phyloP scores from a whole-genome alignment of 345 rosid genomes.

The Mangifera indica region DNA sequence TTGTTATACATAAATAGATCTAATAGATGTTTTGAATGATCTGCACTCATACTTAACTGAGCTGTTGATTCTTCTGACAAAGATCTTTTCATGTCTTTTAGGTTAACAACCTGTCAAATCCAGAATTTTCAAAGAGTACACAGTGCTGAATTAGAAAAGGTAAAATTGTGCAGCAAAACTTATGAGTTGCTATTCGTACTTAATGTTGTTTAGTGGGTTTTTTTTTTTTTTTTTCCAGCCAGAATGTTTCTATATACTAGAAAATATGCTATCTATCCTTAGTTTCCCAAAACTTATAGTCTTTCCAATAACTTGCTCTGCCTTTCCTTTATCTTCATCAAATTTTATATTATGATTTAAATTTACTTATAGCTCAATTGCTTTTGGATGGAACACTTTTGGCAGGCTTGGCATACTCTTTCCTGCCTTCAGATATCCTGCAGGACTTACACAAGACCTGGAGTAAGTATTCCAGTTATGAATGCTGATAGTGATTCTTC shows the following conservation, averaged over 20 bases:
- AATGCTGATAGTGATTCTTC: conserved; percentile 30
- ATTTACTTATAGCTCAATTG: not conserved
- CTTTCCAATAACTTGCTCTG: not conserved
- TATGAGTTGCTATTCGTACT: not conserved
- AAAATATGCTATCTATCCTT: not conserved
- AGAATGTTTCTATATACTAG: not conserved
- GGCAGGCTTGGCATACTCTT: conserved; percentile 90
- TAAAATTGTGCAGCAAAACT: conserved; percentile 26
- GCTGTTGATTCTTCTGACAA: conserved; percentile 14
- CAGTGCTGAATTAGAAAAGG: conserved; percentile 62
- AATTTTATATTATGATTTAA: not conserved
- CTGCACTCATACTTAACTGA: not conserved
- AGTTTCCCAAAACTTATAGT: conserved; percentile 1
- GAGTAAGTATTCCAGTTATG: conserved; percentile 54
- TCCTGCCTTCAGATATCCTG: conserved; percentile 58
- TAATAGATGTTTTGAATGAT: not conserved
- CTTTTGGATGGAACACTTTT: conserved; percentile 23
- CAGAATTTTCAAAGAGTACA: conserved; percentile 47
- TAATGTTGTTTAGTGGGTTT: not conserved
- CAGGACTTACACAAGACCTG: conserved; percentile 68
- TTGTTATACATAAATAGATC: not conserved
- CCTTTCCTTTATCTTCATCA: not conserved
- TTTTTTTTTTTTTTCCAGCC: not conserved
- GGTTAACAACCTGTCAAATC: conserved; percentile 47
- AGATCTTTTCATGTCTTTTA: conserved; percentile 28